Conservation (phyloP, 23 red algal species). For the Gracilaria caudata region DNA sequence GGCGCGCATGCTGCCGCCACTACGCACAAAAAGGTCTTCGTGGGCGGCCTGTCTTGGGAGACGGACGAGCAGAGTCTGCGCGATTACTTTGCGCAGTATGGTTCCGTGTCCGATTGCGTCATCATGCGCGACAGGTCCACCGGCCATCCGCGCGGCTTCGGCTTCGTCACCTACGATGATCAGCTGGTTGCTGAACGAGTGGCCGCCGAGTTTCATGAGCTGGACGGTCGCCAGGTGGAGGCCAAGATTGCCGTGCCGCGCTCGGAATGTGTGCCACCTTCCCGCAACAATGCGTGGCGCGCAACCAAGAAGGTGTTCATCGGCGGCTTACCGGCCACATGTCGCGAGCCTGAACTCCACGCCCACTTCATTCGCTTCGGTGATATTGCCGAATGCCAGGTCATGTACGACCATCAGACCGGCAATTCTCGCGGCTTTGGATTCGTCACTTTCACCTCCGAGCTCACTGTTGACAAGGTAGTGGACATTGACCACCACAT, state of each 20-base stretch:
- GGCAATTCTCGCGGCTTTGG: constrained; percentile 93
- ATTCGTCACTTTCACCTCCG: constrained; percentile 88
- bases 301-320: constrained; percentile 92
- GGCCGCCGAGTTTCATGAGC: constrained; percentile 80
- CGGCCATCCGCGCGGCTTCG: constrained; percentile 97
- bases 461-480: constrained; percentile 71
- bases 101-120: constrained; percentile 79
- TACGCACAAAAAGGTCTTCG: constrained; percentile 85
- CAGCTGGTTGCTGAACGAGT: constrained; percentile 79
- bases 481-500: constrained; percentile 79
- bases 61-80: constrained; percentile 86
- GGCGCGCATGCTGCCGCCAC: neutral
- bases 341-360: constrained; percentile 77
- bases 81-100: constrained; percentile 84
- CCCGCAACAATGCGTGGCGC: constrained; percentile 46
- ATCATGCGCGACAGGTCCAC: constrained; percentile 93
- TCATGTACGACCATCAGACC: constrained; percentile 97
- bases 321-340: constrained; percentile 86
- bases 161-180: constrained; percentile 92
- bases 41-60: constrained; percentile 97
- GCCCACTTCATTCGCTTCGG: constrained; percentile 89
- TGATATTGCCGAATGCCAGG: constrained; percentile 76
- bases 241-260: constrained; percentile 93
- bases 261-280: constrained; percentile 62
- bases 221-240: constrained; percentile 95